A percentile compares a stretch with the other conserved stretches of the same genome.
phyloP scores from a whole-genome alignment of 805 yeast genomes.

The Candida schatavii region DNA sequence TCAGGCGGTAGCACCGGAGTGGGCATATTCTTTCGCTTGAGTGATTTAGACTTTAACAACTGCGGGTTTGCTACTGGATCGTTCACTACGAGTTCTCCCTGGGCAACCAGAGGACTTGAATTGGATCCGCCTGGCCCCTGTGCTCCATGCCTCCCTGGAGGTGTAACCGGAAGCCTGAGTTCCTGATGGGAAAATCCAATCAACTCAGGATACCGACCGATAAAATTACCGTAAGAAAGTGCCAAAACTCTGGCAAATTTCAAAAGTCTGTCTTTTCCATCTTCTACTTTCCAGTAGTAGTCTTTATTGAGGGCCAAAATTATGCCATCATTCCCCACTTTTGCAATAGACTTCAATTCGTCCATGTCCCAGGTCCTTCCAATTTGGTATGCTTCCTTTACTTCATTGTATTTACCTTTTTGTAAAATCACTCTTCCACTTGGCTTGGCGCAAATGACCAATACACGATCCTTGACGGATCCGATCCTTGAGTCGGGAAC shows the following conservation, averaged over 20 bases:
- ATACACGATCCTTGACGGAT: slow-evolving; percentile 53
- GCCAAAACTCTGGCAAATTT: slow-evolving; percentile 34
- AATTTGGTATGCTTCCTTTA: slow-evolving; percentile 72
- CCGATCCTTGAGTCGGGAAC: slow-evolving; percentile 39
- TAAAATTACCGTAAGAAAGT: slow-evolving; percentile 29
- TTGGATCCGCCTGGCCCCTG: neutral
- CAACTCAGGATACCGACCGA: slow-evolving; percentile 37
- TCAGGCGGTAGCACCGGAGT: slow-evolving; percentile 17
- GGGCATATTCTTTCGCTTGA: slow-evolving; percentile 21
- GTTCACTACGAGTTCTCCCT: slow-evolving; percentile 11
- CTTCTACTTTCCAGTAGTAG: slow-evolving; percentile 68
- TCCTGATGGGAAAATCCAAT: slow-evolving; percentile 32
- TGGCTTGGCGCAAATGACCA: slow-evolving; percentile 59
- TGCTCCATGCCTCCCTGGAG: neutral
- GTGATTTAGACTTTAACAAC: slow-evolving; percentile 19
- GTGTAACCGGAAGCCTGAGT: slow-evolving; percentile 23
- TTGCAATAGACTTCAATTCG: slow-evolving; percentile 58
- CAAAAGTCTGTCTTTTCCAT: slow-evolving; percentile 34
- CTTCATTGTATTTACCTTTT: slow-evolving; percentile 75
- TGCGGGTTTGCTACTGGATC: slow-evolving; percentile 22
- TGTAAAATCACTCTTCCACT: slow-evolving; percentile 72
- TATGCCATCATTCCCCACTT: slow-evolving; percentile 56
- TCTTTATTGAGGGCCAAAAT: slow-evolving; percentile 63
- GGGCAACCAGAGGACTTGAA: neutral
- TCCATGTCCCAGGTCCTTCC: slow-evolving; percentile 91